Evolutionary conservation across 2,329 filamentous ascomycete species (phyloP), one percentile per base, ranked within the genome.

Genomic region (Aspergillus pseudonomiae): DNA sequence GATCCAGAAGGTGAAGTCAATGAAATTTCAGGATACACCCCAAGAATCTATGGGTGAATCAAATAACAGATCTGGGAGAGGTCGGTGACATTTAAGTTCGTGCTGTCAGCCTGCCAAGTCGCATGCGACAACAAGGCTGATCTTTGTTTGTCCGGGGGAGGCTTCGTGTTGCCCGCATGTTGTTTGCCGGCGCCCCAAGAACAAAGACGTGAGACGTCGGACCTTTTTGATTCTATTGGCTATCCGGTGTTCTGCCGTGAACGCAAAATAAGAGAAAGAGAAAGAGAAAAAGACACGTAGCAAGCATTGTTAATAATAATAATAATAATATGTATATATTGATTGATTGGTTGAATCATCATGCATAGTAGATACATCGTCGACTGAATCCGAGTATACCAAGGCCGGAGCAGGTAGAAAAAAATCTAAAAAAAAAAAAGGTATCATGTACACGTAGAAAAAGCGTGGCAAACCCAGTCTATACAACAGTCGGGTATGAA

Each of bases 361-460:
- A 55, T 55, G 52, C 52, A 55, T 63, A 55, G 54, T 61, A 60
- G 39, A 64, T 64, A 61, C 54, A 61, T 61, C 54, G 34, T 61
- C 46, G 57, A 56, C 50, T 54, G 58, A 50, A 55, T 55, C 57
- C 57, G 57, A 67, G 60, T 63, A 57, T 39, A 50, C 16, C 30
- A 36, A 54, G 28, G 11, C 30, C 30, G 52, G 26, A 39, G 52
- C 7, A 41, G 41, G 21, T 24, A 64, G 64, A 60, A 16, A 41
- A 41, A 41, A n/a, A 7, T 61, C 60, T 64, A 67, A 69, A 24
- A 24, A n/a, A 60, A 67, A 55, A 66, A 36, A 63, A 73, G 72
- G 71, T 75, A 76, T 75, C 74, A 74, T 76, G 65, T 76, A 75
- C 73, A 75, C 71, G 70, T 74, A 69, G 16, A 34, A 65, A 57